Percentiles rank a stretch among this genome's conserved stretches.
These are phyloP conservation scores for Glarea lozoyensis DNA, from an alignment of 495 filamentous ascomycete genomes.

Conservation along the genomic window DNA sequence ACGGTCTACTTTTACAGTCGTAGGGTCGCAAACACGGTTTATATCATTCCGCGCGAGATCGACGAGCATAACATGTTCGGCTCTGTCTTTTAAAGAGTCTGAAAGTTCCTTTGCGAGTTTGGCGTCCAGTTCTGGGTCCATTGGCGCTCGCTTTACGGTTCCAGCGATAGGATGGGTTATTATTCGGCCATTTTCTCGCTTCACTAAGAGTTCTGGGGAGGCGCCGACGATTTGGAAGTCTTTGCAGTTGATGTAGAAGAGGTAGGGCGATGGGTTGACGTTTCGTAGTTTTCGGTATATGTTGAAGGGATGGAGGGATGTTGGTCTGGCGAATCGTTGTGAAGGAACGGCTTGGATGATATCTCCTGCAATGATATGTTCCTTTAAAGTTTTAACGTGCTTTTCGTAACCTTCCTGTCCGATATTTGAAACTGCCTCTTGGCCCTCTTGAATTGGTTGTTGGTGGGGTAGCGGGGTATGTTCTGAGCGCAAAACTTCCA, in stretches of 20 bases:
- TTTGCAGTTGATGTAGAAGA: conserved; percentile 88
- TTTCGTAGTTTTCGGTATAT: conserved; percentile 94
- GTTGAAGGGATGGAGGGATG: conserved; percentile 90
- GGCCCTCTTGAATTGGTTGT: conserved; percentile 56
- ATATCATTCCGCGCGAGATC: conserved; percentile 94
- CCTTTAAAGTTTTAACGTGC: conserved; percentile 73
- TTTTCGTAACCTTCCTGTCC: conserved; percentile 77
- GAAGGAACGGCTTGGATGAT: conserved; percentile 97
- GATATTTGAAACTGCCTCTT: conserved; percentile 89
- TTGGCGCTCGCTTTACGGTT: conserved; percentile 76
- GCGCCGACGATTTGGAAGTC: conserved; percentile 94
- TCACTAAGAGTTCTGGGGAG: conserved; percentile 87
- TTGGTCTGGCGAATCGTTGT: conserved; percentile 84
- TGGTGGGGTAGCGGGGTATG: conserved; percentile 73
- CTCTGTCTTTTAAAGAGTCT: conserved; percentile 81
- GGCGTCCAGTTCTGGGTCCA: conserved; percentile 68
- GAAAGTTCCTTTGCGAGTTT: conserved; percentile 68
- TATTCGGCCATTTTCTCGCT: conserved; percentile 76
- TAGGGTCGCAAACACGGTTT: conserved; percentile 90
- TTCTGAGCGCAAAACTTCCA: conserved; percentile 58
- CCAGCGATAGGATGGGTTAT: conserved; percentile 97
- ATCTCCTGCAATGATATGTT: conserved; percentile 82
- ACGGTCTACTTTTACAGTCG: conserved; percentile 77
- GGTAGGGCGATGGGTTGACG: conserved; percentile 91
- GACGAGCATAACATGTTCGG: conserved; percentile 99